phyloP scores from a whole-genome alignment of 2,329 filamentous ascomycete species.

The Cladosporium cucumerinum region DNA sequence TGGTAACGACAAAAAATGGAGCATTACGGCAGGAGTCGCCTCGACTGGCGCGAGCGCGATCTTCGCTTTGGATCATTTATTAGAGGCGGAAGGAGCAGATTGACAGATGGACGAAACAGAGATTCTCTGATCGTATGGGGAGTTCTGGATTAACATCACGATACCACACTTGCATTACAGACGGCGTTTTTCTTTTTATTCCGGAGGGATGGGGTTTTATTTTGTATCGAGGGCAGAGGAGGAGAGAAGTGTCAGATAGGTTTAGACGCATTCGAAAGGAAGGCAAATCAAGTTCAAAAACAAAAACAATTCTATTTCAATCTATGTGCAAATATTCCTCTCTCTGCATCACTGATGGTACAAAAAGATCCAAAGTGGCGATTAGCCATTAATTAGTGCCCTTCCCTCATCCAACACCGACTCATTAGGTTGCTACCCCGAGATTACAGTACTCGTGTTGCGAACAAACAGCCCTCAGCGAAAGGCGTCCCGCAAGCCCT shows the following conservation, averaged over 20 bases:
- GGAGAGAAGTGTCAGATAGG: not conserved
- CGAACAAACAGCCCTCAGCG: not conserved
- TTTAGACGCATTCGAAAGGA: not conserved
- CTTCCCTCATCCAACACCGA: not conserved
- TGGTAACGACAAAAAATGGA: not conserved
- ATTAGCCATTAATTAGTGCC: not conserved
- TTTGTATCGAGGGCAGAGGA: not conserved
- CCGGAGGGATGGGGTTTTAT: not conserved
- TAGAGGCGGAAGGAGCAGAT: not conserved
- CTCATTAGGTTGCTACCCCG: not conserved
- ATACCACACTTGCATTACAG: conserved; percentile 11
- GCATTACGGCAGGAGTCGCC: not conserved
- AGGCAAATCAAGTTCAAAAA: not conserved
- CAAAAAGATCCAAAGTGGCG: not conserved
- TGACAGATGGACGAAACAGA: not conserved
- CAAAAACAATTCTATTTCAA: not conserved
- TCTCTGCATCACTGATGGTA: not conserved
- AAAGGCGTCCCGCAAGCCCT: not conserved
- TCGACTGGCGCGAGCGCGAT: conserved; percentile 8
- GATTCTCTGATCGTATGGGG: not conserved
- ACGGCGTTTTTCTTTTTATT: not conserved
- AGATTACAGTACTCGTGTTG: not conserved
- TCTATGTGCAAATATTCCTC: not conserved
- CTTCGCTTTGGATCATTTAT: not conserved
- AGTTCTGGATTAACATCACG: conserved; percentile 2